Evolutionary conservation across 73 alveolate species (phyloP), one percentile per base, ranked within the genome.

Genomic region (Paramecium tetraurelia): DNA sequence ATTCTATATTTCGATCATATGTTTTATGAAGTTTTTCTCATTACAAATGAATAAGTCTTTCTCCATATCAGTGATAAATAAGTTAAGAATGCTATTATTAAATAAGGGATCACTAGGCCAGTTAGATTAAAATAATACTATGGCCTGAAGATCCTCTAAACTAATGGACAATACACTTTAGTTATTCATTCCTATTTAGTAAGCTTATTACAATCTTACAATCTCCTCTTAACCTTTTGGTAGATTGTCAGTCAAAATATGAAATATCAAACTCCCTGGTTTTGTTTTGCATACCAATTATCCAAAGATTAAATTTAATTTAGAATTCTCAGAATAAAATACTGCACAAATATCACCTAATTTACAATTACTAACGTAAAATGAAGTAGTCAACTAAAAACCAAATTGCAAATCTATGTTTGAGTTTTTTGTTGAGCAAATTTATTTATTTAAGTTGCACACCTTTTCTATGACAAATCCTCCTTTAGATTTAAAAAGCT

Each of bases 21-120:
- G 1, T 18, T 29, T 75, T 1, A 41, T 35, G 21, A 75, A 75
- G 20, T 38, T 38, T 35, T 33, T 14, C 46, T 75, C 87, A 75
- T 75, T 75, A 12, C 58, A 38, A 0, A 75, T 75, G 14, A 10
- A 75, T 29, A 75, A 38, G 5, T 35, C 38, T 38, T 38, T 0
- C n/a, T 75, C 59, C 7, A 21, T 36, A 75, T 75, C 33, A 29
- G 46, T 41, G 7, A 75, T 3, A 41, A 75, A 75, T 38, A 41
- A 38, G n/a, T 75, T 75, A 10, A 75, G 22, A 29, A 75, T 75
- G 10, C 87, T 5, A 33, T 10, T 29, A 75, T 75, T 75, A 75
- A 75, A 75, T n/a, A 38, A 10, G 1, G 29, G 58, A 75, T 75
- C 87, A n/a, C 5, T 29, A 18, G 87, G 87, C 87, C 87, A 75